Conservation (phyloP, 345 rosid genomes). For the Cardamine chenopodiifolia region DNA sequence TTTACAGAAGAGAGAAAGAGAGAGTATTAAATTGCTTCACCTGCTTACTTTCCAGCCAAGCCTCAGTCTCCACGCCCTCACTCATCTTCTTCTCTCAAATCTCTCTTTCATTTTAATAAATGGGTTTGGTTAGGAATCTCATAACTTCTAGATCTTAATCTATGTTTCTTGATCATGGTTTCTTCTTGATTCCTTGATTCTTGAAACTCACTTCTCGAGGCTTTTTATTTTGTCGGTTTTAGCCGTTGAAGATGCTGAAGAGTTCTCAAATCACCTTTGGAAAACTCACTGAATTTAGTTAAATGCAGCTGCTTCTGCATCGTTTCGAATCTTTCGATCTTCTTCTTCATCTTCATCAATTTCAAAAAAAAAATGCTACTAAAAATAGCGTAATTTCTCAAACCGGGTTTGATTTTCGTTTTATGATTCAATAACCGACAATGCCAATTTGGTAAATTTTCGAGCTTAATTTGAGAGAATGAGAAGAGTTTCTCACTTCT, state of each 20-base stretch:
- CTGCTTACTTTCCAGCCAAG: slow-evolving; percentile 45
- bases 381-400: neutral
- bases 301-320: slow-evolving; percentile 23
- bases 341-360: slow-evolving; percentile 12
- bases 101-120: neutral
- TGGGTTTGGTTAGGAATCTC: slow-evolving; percentile 30
- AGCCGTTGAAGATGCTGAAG: slow-evolving; percentile 1
- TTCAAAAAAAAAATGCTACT: slow-evolving; percentile 4
- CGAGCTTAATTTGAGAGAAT: neutral
- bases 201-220: neutral
- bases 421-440: slow-evolving; percentile 22
- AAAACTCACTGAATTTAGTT: neutral
- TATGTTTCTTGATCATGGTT: slow-evolving; percentile 25
- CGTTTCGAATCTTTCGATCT: neutral
- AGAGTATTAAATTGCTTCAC: slow-evolving; percentile 41
- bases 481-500: neutral
- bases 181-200: slow-evolving; percentile 29
- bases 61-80: slow-evolving; percentile 36
- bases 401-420: slow-evolving; percentile 24
- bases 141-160: too few species aligned
- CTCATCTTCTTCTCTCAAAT: slow-evolving; percentile 16
- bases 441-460: slow-evolving; percentile 4
- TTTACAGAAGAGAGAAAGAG: slow-evolving; percentile 21
- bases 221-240: neutral
- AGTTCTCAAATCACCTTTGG: neutral